Evolutionary conservation across 163 green algal genomes (phyloP).

Genomic region (Chloroidium sp.): DNA sequence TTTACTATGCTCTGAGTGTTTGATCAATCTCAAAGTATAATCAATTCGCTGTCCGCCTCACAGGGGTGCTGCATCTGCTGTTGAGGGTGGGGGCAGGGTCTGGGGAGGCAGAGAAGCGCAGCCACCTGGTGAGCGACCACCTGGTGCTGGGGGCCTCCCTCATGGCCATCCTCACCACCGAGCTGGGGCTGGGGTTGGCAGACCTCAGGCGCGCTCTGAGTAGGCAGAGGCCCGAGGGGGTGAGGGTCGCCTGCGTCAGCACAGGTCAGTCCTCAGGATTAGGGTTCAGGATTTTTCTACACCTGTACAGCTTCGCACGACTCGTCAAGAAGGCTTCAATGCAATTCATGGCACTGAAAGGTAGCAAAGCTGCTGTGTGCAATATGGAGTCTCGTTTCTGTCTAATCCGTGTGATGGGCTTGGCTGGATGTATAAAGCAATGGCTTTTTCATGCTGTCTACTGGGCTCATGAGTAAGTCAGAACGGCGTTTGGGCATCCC

Average conservation of each 20-base stretch:
- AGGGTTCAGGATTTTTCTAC: not conserved
- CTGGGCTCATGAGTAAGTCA: too few species aligned
- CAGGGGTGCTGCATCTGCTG: not conserved
- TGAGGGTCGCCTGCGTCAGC: not conserved
- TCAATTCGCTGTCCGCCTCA: not conserved
- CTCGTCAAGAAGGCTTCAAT: not conserved
- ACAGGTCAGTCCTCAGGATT: not conserved
- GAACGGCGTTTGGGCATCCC: too few species aligned
- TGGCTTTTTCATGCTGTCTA: too few species aligned
- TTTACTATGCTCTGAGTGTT: too few species aligned
- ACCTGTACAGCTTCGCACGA: not conserved
- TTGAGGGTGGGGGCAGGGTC: not conserved
- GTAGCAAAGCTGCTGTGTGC: too few species aligned
- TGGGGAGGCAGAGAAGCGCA: not conserved
- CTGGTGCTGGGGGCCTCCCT: conserved; percentile 20
- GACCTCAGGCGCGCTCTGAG: not conserved
- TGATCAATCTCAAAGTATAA: too few species aligned
- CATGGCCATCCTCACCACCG: conserved; percentile 13
- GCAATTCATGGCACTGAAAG: too few species aligned
- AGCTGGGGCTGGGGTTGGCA: conserved; percentile 2
- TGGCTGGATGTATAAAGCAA: too few species aligned
- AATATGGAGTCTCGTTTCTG: too few species aligned
- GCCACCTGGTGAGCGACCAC: conserved; percentile 24
- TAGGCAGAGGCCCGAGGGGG: not conserved
- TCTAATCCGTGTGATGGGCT: too few species aligned